Base-by-base conservation (phyloP, 768 basidiomycete genomes). In the Leccinum subtestaceum region DNA sequence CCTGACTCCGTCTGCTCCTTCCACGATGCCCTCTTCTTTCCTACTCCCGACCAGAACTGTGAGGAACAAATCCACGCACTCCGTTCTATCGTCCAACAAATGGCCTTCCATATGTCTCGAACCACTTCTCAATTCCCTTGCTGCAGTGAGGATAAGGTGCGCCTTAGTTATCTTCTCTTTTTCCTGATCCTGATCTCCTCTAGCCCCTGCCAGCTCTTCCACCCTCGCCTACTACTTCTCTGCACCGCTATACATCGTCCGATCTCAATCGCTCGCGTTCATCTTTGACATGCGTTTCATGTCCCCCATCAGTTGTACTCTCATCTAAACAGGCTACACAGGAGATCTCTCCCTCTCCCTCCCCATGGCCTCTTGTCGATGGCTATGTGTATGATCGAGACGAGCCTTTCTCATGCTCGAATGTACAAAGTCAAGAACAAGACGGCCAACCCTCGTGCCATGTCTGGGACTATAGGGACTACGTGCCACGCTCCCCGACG, bases 61-160 rank as follows among this genome's bases (percentile, higher is more conserved):
- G 68, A 68, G n/a, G 68, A 74, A 48, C 60, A 66, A 17, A 60
- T 70, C 36, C 74, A 72, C 5, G 63, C 76, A 0, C 70, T 77
- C 57, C 67, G 69, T 17, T 75, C 72, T 53, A 72, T 76, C 56
- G 67, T 76, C 6, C 74, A 70, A 36, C 71, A 76, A 61, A 76
- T 76, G 75, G 64, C 67, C 0, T 62, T 63, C 36, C 70, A 63
- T 52, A 67, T 64, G n/a, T 58, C 65, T 1, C 56, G 61, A 2
- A 36, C 59, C 0, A n/a, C 48, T 4, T 51, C 34, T 0, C n/a
- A 43, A 1, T 51, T 59, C 1, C 59, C 59, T 27, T 52, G 7
- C 10, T 27, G n/a, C 52, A 7, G 29, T 2, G 55, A 43, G 43
- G 58, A 64, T 58, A 57, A 65, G 65, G 59, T 74, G 2, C 1